A percentile compares a stretch with the other conserved stretches of the same genome.
These are phyloP conservation scores for Chaetoceros tenuissimus DNA, from an alignment of 108 stramenopile genomes.

Conservation along the genomic window DNA sequence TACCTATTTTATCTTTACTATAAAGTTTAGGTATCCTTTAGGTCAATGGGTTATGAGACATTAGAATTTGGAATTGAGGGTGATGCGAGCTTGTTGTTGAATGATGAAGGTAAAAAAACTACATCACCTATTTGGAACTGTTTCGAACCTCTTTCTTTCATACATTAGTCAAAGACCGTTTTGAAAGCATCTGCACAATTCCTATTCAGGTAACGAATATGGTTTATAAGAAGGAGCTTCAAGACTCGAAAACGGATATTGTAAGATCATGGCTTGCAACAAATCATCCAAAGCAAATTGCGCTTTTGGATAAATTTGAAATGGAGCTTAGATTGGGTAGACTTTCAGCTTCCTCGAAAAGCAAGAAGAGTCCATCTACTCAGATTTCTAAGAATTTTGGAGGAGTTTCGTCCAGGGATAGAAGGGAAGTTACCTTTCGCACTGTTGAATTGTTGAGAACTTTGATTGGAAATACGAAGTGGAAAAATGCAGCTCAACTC, in stretches of 20 bases:
- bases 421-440: slow-evolving; percentile 43
- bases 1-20: too few species aligned
- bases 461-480: slow-evolving; percentile 73
- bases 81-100: too few species aligned
- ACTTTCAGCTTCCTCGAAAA: slow-evolving; percentile 24
- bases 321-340: slow-evolving; percentile 67
- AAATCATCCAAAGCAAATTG: slow-evolving; percentile 49
- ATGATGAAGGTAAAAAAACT: too few species aligned
- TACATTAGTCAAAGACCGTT: too few species aligned
- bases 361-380: slow-evolving; percentile 1
- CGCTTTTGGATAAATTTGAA: slow-evolving; percentile 63
- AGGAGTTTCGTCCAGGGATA: slow-evolving; percentile 28
- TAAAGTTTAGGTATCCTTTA: too few species aligned
- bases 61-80: too few species aligned
- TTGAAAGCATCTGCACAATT: too few species aligned
- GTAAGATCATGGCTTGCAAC: slow-evolving; percentile 44
- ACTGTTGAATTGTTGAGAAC: slow-evolving; percentile 71
- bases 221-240: too few species aligned
- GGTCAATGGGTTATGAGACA: too few species aligned
- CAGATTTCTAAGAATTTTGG: not conserved
- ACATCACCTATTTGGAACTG: too few species aligned
- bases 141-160: too few species aligned
- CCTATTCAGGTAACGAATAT: too few species aligned
- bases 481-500: slow-evolving; percentile 69
- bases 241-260: slow-evolving; percentile 26